Percentiles rank a stretch among this genome's conserved stretches.
Evolutionary conservation across 345 rosid genomes (phyloP).

Genomic region (Aegle marmelos): DNA sequence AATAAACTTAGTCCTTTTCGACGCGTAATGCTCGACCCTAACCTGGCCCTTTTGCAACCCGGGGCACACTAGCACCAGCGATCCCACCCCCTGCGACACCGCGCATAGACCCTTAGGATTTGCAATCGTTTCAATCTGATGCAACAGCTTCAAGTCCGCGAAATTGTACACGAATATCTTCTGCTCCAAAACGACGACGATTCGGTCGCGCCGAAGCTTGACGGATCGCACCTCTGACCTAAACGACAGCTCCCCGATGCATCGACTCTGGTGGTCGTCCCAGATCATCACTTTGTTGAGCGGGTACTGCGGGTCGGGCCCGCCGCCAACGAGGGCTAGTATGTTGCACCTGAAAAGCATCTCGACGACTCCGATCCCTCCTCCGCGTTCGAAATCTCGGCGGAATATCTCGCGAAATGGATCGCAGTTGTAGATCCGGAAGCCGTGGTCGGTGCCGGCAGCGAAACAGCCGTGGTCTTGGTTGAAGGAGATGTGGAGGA

Average conservation of each 20-base stretch:
- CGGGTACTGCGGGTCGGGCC: constrained; percentile 78
- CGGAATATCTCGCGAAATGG: constrained; percentile 94
- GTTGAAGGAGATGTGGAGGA: constrained; percentile 79
- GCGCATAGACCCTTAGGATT: constrained; percentile 93
- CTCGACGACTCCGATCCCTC: constrained; percentile 74
- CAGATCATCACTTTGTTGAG: constrained; percentile 90
- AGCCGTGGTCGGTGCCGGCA: constrained; percentile 84
- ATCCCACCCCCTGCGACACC: constrained; percentile 74
- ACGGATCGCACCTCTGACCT: constrained; percentile 86
- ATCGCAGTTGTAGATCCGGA: constrained; percentile 87
- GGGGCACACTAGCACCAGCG: constrained; percentile 78
- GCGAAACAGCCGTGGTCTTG: constrained; percentile 94
- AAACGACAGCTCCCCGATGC: constrained; percentile 85
- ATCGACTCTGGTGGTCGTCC: constrained; percentile 89
- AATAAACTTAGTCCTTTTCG: constrained; percentile 81
- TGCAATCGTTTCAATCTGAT: constrained; percentile 83
- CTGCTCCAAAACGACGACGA: constrained; percentile 75
- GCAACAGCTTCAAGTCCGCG: constrained; percentile 75
- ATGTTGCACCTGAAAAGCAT: constrained; percentile 94
- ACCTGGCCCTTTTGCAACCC: constrained; percentile 94
- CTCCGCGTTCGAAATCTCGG: constrained; percentile 76
- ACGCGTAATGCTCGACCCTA: constrained; percentile 80
- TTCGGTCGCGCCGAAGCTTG: constrained; percentile 72
- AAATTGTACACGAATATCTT: constrained; percentile 87
- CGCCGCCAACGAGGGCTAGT: constrained; percentile 91